Conservation (phyloP, 78 protist genomes). For the Emiliania huxleyi region DNA sequence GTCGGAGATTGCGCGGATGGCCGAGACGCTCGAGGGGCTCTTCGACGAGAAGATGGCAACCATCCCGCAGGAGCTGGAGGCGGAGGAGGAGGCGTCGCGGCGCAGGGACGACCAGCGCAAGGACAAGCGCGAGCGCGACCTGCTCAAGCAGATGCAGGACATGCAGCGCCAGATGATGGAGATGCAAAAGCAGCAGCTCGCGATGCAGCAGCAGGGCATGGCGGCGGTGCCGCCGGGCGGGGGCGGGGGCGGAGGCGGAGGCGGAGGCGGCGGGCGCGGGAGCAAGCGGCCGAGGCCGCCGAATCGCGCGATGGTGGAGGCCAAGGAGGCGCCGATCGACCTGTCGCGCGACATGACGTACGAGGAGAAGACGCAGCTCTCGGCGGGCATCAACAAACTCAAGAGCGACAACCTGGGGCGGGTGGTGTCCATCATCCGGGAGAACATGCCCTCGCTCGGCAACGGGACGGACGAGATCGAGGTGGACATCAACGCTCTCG, state of each 20-base stretch:
- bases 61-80: not conserved
- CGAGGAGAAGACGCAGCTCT: not conserved
- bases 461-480: not conserved
- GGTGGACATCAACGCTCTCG: conserved; percentile 21
- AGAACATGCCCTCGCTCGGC: not conserved
- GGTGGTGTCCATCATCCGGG: not conserved
- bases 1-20: not conserved
- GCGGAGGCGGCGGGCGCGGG: not conserved
- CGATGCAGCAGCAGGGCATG: not conserved
- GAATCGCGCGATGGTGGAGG: no score
- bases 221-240: not conserved
- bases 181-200: not conserved
- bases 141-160: not conserved
- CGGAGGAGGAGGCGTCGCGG: not conserved
- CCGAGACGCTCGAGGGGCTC: not conserved
- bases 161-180: not conserved
- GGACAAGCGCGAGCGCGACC: not conserved
- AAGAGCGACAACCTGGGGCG: not conserved
- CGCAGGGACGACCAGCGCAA: not conserved
- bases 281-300: not conserved
- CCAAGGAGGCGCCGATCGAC: not conserved
- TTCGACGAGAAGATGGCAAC: not conserved
- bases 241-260: not conserved
- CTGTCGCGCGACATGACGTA: not conserved
- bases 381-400: not conserved